Conservation (phyloP, 208 protist genomes). For the Tritrichomonas musculus region DNA sequence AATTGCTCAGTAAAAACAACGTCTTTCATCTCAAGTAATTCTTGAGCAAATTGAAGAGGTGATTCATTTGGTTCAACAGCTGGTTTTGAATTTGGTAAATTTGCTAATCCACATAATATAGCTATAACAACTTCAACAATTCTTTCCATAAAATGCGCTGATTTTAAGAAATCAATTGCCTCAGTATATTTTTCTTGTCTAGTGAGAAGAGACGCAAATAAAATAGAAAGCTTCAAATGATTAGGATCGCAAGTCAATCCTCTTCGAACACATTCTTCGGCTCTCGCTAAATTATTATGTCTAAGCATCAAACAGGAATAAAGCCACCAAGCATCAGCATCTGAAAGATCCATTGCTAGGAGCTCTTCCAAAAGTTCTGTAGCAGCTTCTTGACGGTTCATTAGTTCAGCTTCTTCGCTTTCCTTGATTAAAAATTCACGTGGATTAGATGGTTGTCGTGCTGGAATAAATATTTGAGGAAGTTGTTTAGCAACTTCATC, state of each 20-base stretch:
- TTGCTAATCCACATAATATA: background rate
- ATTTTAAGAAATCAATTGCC: constrained; percentile 1
- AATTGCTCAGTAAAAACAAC: constrained; percentile 19
- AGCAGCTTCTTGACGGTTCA: background rate
- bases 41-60: background rate
- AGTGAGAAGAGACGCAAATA: background rate
- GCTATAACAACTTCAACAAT: background rate
- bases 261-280: background rate
- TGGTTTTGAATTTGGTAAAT: background rate
- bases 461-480: background rate
- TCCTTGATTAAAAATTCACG: background rate
- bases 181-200: background rate
- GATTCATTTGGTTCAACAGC: background rate
- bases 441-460: background rate
- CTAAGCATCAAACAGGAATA: background rate
- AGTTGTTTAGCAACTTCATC: constrained; percentile 1
- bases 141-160: background rate
- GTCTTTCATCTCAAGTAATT: background rate
- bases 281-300: background rate
- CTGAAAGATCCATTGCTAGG: background rate
- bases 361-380: background rate
- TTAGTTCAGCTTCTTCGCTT: background rate
- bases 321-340: background rate
- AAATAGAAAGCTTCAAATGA: background rate
- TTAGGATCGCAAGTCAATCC: background rate